These are phyloP conservation scores for Coniella vitis DNA, from an alignment of 2,329 filamentous ascomycete genomes.

Conservation along the genomic window DNA sequence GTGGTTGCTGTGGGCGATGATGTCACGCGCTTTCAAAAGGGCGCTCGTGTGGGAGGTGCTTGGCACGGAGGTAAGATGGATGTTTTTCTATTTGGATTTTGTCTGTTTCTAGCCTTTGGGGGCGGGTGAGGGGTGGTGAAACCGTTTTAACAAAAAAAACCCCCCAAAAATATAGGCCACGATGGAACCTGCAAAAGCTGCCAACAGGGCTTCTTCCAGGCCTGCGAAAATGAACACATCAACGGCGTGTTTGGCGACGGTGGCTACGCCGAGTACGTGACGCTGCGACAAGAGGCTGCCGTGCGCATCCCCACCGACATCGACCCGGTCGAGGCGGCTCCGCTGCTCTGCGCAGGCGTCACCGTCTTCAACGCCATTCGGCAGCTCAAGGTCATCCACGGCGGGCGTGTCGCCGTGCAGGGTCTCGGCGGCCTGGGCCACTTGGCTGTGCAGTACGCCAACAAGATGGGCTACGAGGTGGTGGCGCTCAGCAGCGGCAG, in stretches of 20 bases:
- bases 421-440: slow-evolving; percentile 73
- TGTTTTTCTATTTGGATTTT: slow-evolving; percentile 12
- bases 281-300: slow-evolving; percentile 53
- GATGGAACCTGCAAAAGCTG: slow-evolving; percentile 57
- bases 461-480: slow-evolving; percentile 68
- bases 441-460: slow-evolving; percentile 68
- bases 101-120: neutral
- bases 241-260: slow-evolving; percentile 63
- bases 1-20: slow-evolving; percentile 53
- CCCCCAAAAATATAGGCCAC: slow-evolving; percentile 37
- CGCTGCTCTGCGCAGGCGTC: slow-evolving; percentile 59
- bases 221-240: slow-evolving; percentile 54
- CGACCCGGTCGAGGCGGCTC: slow-evolving; percentile 48
- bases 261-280: slow-evolving; percentile 60
- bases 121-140: no score
- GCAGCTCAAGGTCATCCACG: slow-evolving; percentile 45
- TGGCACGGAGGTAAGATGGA: slow-evolving; percentile 57
- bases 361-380: slow-evolving; percentile 56
- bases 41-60: slow-evolving; percentile 59
- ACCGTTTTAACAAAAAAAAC: no score
- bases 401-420: slow-evolving; percentile 51
- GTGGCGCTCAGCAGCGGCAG: slow-evolving; percentile 58
- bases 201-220: slow-evolving; percentile 57
- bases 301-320: slow-evolving; percentile 47
- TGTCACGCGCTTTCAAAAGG: slow-evolving; percentile 52